Base-by-base conservation (phyloP, 2,329 filamentous ascomycete genomes). In the Didymella exigua region DNA sequence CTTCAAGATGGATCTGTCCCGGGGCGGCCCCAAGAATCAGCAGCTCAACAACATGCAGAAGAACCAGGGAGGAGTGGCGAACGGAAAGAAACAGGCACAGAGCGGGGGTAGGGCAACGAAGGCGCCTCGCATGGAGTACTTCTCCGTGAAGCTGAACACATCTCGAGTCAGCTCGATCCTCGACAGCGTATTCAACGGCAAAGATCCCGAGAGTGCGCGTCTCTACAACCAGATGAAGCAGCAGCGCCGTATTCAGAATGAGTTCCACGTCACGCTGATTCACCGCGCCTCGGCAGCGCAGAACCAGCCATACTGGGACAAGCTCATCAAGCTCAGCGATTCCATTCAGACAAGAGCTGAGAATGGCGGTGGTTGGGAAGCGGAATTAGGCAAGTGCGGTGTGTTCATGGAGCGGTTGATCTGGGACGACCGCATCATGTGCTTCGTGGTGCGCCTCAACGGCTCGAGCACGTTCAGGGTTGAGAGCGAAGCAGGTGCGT, bases 231-330 rank as follows among this genome's bases (percentile, higher is more conserved):
- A 90, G 53, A 83, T 99, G 29, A 84, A 89, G 73, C 82, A 89
- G 63, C 83, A 82, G 2, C 83, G 88, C 18, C 89, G 95, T 49
- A 77, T 98, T 5, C 93, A 98, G 75, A 71, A 82, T n/a, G 82
- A 87, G 34, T 99, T 98, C 73, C 95, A 99, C 72, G 90, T 99
- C 54, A 99, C 95, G 0, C 83, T 99, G 33, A 91, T 97, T 73
- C 95, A 99, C 75, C 87, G 88, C 41, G 86, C 88, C 10, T 80
- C 79, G 2, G 78, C 85, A 9, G 79, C 80, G 34, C 77, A 87
- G 26, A 76, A 87, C 60, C 83, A 87, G 0, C 84, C 88, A 8
- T 79, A 93, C 49, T 99, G 95, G 95, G 77, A 88, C 49, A 83
- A 81, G 50, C 93, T 97, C 64, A 74, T 72, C 5, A 77, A 82